These are phyloP conservation scores for Tephrocybe sp. DNA, from an alignment of 768 basidiomycete genomes.

Conservation along the genomic window DNA sequence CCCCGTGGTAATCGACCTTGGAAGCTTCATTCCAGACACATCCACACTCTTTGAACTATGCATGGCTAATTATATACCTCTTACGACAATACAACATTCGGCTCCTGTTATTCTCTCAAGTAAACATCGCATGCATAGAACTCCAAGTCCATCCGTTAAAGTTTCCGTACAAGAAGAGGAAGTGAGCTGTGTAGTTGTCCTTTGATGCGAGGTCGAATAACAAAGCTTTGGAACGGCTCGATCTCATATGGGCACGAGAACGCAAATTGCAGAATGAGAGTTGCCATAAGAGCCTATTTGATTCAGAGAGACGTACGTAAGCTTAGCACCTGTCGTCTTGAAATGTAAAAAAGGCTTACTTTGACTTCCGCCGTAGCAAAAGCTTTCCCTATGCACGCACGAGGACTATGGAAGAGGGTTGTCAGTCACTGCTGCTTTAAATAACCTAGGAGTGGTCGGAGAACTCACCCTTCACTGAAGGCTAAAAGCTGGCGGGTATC, in stretches of 20 bases:
- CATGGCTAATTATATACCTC: conserved; percentile 8
- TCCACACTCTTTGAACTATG: background rate
- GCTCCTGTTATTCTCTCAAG: too few species aligned
- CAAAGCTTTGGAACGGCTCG: conserved; percentile 64
- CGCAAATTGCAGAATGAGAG: conserved; percentile 52
- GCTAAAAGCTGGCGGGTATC: conserved; percentile 47
- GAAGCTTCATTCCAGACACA: background rate
- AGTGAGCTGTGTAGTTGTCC: conserved; percentile 55
- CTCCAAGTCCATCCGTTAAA: conserved; percentile 20
- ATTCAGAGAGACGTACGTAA: background rate
- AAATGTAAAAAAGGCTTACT: conserved; percentile 27
- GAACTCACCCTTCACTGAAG: conserved; percentile 55
- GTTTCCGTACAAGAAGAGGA: conserved; percentile 46
- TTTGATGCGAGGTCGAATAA: conserved; percentile 55
- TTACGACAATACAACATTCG: background rate
- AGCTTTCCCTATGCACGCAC: conserved; percentile 56
- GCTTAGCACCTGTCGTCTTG: background rate
- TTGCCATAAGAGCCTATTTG: conserved; percentile 37
- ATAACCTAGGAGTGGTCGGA: background rate
- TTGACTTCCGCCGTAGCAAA: conserved; percentile 63
- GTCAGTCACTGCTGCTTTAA: conserved; percentile 4
- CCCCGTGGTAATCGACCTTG: background rate
- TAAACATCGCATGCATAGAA: background rate
- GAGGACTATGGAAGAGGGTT: conserved; percentile 38
- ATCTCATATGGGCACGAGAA: conserved; percentile 51